Evolutionary conservation across 495 filamentous ascomycete species (phyloP).

Genomic region (Xylaria palmicola): DNA sequence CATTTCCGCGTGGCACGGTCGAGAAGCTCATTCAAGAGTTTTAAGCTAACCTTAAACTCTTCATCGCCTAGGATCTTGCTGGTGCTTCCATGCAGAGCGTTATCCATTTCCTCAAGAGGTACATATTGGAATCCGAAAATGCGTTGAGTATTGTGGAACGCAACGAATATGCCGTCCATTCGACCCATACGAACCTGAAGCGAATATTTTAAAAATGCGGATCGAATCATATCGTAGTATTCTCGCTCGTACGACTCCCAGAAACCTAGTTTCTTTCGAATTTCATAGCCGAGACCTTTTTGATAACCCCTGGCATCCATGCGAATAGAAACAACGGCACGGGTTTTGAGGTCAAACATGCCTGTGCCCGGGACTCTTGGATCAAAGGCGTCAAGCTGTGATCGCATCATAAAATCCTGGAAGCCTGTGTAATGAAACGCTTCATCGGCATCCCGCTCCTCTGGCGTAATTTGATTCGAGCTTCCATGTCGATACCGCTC

Average conservation of each 20-base stretch:
- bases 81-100: conserved; percentile 69
- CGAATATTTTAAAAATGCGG: conserved; percentile 95
- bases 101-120: conserved; percentile 81
- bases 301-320: conserved; percentile 75
- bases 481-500: conserved; percentile 75
- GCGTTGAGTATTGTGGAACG: conserved; percentile 89
- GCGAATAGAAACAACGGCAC: conserved; percentile 85
- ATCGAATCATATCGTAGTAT: conserved; percentile 93
- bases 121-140: conserved; percentile 99
- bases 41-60: conserved; percentile 82
- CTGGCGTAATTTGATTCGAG: conserved; percentile 61
- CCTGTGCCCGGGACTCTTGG: conserved; percentile 82
- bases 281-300: conserved; percentile 83
- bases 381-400: conserved; percentile 92
- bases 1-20: conserved; percentile 70
- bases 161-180: conserved; percentile 99
- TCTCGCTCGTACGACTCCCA: conserved; percentile 94
- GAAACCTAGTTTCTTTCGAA: conserved; percentile 66
- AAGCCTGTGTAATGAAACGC: conserved; percentile 83
- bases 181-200: conserved; percentile 93
- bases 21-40: conserved; percentile 73
- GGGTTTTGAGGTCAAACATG: conserved; percentile 96
- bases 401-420: conserved; percentile 92
- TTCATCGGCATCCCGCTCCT: conserved; percentile 65
- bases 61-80: conserved; percentile 68